Conservation (phyloP, 805 yeast genomes). For the Kazachstania psychrophila region DNA sequence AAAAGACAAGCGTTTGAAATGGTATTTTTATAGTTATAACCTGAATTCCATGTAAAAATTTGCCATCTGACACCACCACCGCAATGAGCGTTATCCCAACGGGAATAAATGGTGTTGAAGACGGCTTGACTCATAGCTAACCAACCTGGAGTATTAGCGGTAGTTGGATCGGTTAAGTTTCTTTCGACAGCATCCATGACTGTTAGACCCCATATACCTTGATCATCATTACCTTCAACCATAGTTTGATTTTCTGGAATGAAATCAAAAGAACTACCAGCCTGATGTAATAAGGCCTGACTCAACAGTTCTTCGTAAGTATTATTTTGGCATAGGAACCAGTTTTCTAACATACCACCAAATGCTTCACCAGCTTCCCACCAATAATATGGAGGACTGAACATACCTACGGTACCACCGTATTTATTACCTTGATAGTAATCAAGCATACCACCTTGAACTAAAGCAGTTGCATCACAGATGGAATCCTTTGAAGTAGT, state of each 20-base stretch:
- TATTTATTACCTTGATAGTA: constrained; percentile 51
- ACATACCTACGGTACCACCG: constrained; percentile 69
- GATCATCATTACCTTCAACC: constrained; percentile 68
- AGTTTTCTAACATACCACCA: constrained; percentile 58
- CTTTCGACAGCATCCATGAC: constrained; percentile 55
- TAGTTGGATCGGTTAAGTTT: constrained; percentile 41
- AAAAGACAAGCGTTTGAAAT: constrained; percentile 58
- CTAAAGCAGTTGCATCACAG: constrained; percentile 44
- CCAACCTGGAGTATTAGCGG: constrained; percentile 40
- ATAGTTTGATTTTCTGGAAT: constrained; percentile 54
- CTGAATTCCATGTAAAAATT: constrained; percentile 49
- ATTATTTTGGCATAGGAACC: constrained; percentile 59
- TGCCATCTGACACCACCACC: constrained; percentile 68
- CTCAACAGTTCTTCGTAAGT: constrained; percentile 50
- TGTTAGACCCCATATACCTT: constrained; percentile 61
- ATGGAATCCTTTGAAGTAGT: constrained; percentile 37
- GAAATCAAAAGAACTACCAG: constrained; percentile 42
- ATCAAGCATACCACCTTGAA: constrained; percentile 55
- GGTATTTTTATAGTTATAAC: constrained; percentile 55
- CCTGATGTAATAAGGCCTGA: constrained; percentile 39
- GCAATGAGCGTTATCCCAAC: constrained; percentile 51
- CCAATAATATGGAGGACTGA: constrained; percentile 68
- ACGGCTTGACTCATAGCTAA: constrained; percentile 47
- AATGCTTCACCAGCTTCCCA: constrained; percentile 87
- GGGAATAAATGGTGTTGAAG: constrained; percentile 44